These are phyloP conservation scores for Globisporangium abappressorium DNA, from an alignment of 352 stramenopile species.

Conservation along the genomic window DNA sequence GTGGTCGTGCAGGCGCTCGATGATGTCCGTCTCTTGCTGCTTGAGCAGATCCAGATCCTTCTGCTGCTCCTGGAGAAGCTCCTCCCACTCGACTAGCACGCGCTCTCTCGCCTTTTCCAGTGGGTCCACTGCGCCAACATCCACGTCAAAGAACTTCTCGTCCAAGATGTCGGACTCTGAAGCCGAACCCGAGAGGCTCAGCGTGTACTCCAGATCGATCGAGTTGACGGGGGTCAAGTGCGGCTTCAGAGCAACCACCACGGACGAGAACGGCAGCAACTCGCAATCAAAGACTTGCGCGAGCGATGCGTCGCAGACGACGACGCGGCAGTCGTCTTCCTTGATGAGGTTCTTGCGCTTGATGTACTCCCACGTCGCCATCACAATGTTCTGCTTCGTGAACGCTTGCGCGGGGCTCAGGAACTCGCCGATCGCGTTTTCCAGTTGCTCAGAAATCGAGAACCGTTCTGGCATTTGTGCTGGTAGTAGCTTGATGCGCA, in stretches of 20 bases:
- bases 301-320: slow-evolving; percentile 56
- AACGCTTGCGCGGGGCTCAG: slow-evolving; percentile 42
- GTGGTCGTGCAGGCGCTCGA: slow-evolving; percentile 45
- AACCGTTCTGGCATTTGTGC: slow-evolving; percentile 57
- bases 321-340: slow-evolving; percentile 73
- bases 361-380: slow-evolving; percentile 79
- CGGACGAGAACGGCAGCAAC: slow-evolving; percentile 62
- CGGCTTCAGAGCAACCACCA: slow-evolving; percentile 63
- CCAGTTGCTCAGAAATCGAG: slow-evolving; percentile 47
- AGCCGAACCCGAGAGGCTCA: slow-evolving; percentile 31
- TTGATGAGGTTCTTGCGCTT: slow-evolving; percentile 76
- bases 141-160: slow-evolving; percentile 58
- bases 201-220: slow-evolving; percentile 62
- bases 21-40: slow-evolving; percentile 51
- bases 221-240: slow-evolving; percentile 52
- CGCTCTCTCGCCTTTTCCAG: slow-evolving; percentile 34
- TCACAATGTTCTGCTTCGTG: slow-evolving; percentile 70
- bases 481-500: slow-evolving; percentile 68
- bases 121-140: slow-evolving; percentile 51
- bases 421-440: slow-evolving; percentile 36
- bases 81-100: slow-evolving; percentile 50
- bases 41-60: slow-evolving; percentile 61
- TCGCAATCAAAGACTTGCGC: slow-evolving; percentile 61
- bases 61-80: slow-evolving; percentile 63
- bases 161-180: slow-evolving; percentile 32